Evolutionary conservation across 2,329 filamentous ascomycete genomes (phyloP).

Genomic region (Fusarium gaditjirri): DNA sequence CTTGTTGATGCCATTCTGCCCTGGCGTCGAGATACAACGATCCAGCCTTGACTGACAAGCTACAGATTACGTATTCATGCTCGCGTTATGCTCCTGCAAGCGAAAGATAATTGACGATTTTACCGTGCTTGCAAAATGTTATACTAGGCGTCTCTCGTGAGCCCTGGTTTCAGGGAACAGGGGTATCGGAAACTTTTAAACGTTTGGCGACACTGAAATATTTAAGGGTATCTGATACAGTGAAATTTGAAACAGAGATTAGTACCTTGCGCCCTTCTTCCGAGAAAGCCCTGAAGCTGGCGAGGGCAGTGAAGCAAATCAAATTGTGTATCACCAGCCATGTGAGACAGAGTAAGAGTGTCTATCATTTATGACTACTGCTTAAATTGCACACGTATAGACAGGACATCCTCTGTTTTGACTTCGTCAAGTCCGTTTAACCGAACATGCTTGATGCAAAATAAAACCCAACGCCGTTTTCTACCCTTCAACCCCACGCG

Average conservation of each 20-base stretch:
- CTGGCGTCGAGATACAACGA: slow-evolving; percentile 13
- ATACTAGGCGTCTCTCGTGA: background rate
- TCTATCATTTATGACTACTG: slow-evolving; percentile 21
- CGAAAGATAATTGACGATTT: background rate
- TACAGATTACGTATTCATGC: background rate
- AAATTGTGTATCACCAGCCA: background rate
- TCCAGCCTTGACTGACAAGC: background rate
- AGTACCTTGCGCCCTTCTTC: background rate
- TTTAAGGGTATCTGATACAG: background rate
- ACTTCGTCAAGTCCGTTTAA: slow-evolving; percentile 9
- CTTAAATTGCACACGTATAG: slow-evolving; percentile 18
- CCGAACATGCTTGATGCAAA: slow-evolving; percentile 30
- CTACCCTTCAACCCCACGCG: slow-evolving; percentile 16
- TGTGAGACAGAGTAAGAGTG: background rate
- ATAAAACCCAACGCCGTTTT: slow-evolving; percentile 30
- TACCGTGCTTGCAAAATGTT: background rate
- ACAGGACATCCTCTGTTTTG: background rate
- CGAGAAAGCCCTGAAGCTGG: background rate
- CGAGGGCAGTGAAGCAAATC: background rate
- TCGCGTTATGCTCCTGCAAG: background rate
- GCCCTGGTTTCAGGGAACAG: background rate
- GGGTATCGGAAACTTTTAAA: background rate
- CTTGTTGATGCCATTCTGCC: slow-evolving; percentile 23
- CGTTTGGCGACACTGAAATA: background rate
- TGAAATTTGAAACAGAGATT: background rate